A percentile compares a stretch with the other conserved stretches of the same genome.
These are phyloP conservation scores for Macrolepiota dolichaula DNA, from an alignment of 768 basidiomycete species.

Conservation along the genomic window DNA sequence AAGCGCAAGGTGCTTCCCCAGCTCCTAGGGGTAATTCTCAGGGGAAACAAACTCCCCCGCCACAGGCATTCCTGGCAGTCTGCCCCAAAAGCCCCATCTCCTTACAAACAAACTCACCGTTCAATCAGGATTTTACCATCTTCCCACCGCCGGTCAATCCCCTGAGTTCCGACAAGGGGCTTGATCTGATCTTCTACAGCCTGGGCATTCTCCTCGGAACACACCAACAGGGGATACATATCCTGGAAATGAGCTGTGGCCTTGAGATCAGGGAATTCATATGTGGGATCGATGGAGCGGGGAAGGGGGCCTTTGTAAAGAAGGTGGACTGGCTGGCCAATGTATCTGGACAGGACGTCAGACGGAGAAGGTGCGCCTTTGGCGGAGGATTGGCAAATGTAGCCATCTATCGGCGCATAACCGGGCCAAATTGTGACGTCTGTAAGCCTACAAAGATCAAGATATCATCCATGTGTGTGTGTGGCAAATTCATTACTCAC, in stretches of 20 bases:
- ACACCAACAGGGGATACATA: slow-evolving; percentile 63
- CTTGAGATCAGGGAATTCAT: slow-evolving; percentile 52
- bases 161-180: slow-evolving; percentile 43
- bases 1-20: neutral
- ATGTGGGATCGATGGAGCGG: slow-evolving; percentile 49
- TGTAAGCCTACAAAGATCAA: slow-evolving; percentile 39
- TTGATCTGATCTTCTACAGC: slow-evolving; percentile 48
- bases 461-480: neutral
- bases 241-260: slow-evolving; percentile 64
- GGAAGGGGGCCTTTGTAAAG: slow-evolving; percentile 61
- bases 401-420: slow-evolving; percentile 53
- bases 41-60: neutral
- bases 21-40: neutral
- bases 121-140: slow-evolving; percentile 50
- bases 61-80: neutral
- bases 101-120: slow-evolving; percentile 38
- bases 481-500: slow-evolving; percentile 35
- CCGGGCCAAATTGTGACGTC: slow-evolving; percentile 48
- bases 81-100: neutral
- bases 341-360: slow-evolving; percentile 54
- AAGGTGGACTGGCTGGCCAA: slow-evolving; percentile 59
- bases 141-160: slow-evolving; percentile 50
- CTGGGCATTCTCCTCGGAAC: slow-evolving; percentile 63
- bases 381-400: slow-evolving; percentile 49
- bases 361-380: slow-evolving; percentile 42